Percentiles rank a stretch among this genome's conserved stretches.
Conservation (phyloP, 495 filamentous ascomycete species). For the Pseudevernia furfuracea region DNA sequence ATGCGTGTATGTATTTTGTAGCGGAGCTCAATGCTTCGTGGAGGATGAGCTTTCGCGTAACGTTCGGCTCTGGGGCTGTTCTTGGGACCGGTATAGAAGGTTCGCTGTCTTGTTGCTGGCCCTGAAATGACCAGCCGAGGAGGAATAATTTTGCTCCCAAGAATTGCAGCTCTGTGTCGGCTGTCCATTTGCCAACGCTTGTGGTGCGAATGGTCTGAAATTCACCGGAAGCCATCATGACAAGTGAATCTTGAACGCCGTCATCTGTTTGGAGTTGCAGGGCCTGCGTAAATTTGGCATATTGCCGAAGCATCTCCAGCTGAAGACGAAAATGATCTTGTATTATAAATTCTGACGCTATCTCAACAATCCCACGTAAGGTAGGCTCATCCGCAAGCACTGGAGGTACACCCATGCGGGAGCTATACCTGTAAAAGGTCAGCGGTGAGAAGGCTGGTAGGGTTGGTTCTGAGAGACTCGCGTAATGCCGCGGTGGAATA, state of each 20-base stretch:
- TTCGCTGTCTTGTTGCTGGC: background rate
- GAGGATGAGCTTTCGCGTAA: background rate
- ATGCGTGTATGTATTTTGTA: background rate
- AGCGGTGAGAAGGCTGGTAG: background rate
- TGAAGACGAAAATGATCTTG: background rate
- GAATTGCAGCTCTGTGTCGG: background rate
- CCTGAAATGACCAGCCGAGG: background rate
- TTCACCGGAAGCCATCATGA: background rate
- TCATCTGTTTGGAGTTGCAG: background rate
- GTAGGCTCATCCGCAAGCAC: background rate
- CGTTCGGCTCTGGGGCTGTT: background rate
- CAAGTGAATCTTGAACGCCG: background rate
- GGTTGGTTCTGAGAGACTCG: background rate
- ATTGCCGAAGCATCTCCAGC: background rate
- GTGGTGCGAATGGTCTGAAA: background rate
- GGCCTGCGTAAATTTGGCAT: background rate
- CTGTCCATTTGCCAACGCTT: background rate
- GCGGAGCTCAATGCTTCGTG: background rate
- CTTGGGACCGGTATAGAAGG: background rate
- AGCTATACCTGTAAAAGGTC: background rate
- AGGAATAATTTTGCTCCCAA: background rate
- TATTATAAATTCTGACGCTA: background rate
- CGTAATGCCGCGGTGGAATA: background rate
- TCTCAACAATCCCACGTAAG: background rate
- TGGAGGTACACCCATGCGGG: background rate